Conservation (phyloP, 1,139 yeast species). For the Casaregolazyma lundiana region DNA sequence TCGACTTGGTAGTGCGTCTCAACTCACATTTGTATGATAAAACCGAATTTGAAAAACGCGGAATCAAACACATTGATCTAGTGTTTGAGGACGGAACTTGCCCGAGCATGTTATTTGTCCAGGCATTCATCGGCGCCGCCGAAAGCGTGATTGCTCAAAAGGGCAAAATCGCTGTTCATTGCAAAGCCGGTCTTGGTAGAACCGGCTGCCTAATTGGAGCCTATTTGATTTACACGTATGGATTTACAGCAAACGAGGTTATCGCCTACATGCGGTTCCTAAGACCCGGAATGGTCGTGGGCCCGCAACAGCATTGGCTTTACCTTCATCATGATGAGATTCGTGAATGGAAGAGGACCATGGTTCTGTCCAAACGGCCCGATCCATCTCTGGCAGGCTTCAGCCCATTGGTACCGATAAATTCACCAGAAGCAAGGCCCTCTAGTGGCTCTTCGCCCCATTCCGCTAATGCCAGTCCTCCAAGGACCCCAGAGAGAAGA, state of each 20-base stretch:
- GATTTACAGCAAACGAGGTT: constrained; percentile 95
- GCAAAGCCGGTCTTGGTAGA: constrained; percentile 97
- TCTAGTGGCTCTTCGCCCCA: constrained; percentile 7
- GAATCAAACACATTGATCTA: constrained; percentile 88
- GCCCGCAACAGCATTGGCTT: constrained; percentile 98
- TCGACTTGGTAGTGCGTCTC: constrained; percentile 83
- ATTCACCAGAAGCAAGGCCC: constrained; percentile 19
- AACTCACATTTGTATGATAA: constrained; percentile 89
- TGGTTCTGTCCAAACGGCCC: constrained; percentile 71
- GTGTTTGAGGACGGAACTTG: constrained; percentile 98
- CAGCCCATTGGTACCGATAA: constrained; percentile 55
- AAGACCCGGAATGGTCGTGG: constrained; percentile 98
- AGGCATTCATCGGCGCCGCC: constrained; percentile 89
- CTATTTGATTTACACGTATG: constrained; percentile 89
- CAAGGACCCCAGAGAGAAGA: constrained; percentile 71
- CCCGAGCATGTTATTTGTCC: constrained; percentile 89
- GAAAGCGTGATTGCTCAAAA: constrained; percentile 79
- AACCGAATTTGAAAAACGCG: constrained; percentile 72
- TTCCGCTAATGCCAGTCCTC: constrained; percentile 38
- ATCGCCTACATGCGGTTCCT: constrained; percentile 94
- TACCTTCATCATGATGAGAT: constrained; percentile 93
- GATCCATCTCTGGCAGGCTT: constrained; percentile 74
- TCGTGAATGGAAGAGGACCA: constrained; percentile 92
- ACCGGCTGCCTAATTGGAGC: constrained; percentile 98
- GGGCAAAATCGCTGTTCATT: constrained; percentile 94